phyloP scores from a whole-genome alignment of 2,329 filamentous ascomycete genomes.

The Microcyclospora tardicrescens region DNA sequence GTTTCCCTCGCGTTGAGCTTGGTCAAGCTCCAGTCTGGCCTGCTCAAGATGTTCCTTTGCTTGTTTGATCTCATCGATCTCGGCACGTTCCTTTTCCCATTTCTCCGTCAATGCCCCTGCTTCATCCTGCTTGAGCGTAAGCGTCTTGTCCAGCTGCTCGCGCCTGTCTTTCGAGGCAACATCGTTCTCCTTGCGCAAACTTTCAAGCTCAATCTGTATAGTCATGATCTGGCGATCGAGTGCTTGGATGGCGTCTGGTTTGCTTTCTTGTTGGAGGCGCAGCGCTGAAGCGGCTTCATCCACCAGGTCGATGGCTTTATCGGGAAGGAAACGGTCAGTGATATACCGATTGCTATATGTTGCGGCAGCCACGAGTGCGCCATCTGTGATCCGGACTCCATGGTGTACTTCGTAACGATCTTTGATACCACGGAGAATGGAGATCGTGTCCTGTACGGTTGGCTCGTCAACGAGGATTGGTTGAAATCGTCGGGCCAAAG shows the following conservation, averaged over 20 bases:
- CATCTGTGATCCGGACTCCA: constrained; percentile 86
- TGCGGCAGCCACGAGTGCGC: constrained; percentile 80
- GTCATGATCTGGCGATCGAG: constrained; percentile 94
- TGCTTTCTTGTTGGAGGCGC: constrained; percentile 88
- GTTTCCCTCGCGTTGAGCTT: constrained; percentile 75
- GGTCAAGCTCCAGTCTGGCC: constrained; percentile 72
- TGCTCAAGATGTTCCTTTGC: constrained; percentile 80
- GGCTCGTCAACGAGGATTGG: constrained; percentile 90
- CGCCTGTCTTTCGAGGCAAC: constrained; percentile 75
- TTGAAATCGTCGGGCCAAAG: constrained; percentile 82
- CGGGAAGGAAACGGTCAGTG: constrained; percentile 86
- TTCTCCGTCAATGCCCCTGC: constrained; percentile 60
- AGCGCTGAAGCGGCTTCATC: constrained; percentile 89
- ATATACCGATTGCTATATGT: constrained; percentile 93
- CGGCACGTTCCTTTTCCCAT: constrained; percentile 80
- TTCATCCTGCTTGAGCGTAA: constrained; percentile 67
- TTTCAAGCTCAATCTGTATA: constrained; percentile 92
- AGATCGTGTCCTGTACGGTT: constrained; percentile 81
- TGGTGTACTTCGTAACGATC: constrained; percentile 97
- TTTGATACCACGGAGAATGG: constrained; percentile 90
- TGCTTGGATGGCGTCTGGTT: constrained; percentile 84
- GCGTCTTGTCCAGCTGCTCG: constrained; percentile 66
- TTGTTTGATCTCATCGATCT: constrained; percentile 78
- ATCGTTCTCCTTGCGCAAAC: constrained; percentile 85
- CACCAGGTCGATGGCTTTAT: constrained; percentile 94